These are phyloP conservation scores for Trichophyton simii DNA, from an alignment of 2,329 filamentous ascomycete species.

Conservation along the genomic window DNA sequence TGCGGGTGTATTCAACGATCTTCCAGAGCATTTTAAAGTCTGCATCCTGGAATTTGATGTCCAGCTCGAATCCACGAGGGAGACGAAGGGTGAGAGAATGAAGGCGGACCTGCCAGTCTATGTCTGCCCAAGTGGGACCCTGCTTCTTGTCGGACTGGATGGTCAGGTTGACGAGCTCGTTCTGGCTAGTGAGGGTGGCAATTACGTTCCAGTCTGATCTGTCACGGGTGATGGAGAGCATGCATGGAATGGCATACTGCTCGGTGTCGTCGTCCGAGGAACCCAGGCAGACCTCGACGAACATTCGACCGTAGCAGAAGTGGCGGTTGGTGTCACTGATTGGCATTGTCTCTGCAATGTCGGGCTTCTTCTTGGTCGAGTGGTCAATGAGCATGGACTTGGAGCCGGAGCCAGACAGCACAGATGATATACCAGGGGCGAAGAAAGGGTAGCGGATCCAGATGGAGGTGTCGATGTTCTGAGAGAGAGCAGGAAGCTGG, in stretches of 20 bases:
- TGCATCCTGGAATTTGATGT: slow-evolving; percentile 57
- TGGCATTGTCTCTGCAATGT: slow-evolving; percentile 56
- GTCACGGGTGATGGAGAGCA: slow-evolving; percentile 62
- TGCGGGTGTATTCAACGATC: slow-evolving; percentile 73
- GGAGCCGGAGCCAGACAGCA: slow-evolving; percentile 50
- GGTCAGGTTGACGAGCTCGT: slow-evolving; percentile 59
- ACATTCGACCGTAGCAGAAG: slow-evolving; percentile 70
- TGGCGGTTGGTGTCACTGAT: slow-evolving; percentile 59
- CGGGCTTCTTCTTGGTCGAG: slow-evolving; percentile 30
- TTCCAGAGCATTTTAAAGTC: slow-evolving; percentile 70
- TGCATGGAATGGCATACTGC: slow-evolving; percentile 56
- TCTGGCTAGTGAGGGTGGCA: slow-evolving; percentile 67
- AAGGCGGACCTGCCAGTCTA: slow-evolving; percentile 62
- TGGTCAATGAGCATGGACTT: slow-evolving; percentile 35
- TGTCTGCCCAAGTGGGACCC: slow-evolving; percentile 67
- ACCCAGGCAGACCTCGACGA: slow-evolving; percentile 60
- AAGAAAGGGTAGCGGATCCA: slow-evolving; percentile 69
- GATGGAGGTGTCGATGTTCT: slow-evolving; percentile 66
- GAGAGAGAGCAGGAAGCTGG: slow-evolving; percentile 52
- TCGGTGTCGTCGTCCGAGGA: slow-evolving; percentile 59
- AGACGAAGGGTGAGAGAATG: slow-evolving; percentile 56
- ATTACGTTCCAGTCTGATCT: slow-evolving; percentile 57
- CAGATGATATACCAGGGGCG: slow-evolving; percentile 56
- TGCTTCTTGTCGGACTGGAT: slow-evolving; percentile 56
- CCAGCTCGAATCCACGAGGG: slow-evolving; percentile 62